phyloP scores from a whole-genome alignment of 2,329 filamentous ascomycete genomes.

The Coniochaeta ligniaria region DNA sequence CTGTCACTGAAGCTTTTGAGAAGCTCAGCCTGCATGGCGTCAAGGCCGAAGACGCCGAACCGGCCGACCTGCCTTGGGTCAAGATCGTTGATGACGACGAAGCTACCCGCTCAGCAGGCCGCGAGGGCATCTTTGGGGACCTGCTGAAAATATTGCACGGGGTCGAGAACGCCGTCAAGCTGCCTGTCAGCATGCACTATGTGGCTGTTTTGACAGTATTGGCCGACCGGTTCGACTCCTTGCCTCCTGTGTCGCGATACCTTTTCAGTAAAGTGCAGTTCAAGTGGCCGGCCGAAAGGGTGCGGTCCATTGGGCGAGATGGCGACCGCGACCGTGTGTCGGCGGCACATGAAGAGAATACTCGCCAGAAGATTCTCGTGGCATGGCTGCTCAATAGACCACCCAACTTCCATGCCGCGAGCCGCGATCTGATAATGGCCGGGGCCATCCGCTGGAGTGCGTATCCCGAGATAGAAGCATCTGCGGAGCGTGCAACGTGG shows the following conservation, averaged over 20 bases:
- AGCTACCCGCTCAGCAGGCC: conserved; percentile 52
- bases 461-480: conserved; percentile 24
- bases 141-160: conserved; percentile 61
- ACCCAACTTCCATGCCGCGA: conserved; percentile 51
- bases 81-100: conserved; percentile 61
- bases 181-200: conserved; percentile 47
- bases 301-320: conserved; percentile 16
- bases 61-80: conserved; percentile 53
- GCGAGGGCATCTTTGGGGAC: conserved; percentile 58
- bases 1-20: conserved; percentile 43
- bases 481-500: conserved; percentile 45
- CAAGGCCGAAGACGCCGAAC: conserved; percentile 35
- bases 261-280: conserved; percentile 40
- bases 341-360: conserved; percentile 51
- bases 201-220: conserved; percentile 62
- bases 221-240: conserved; percentile 67
- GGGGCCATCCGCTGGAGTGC: conserved; percentile 54
- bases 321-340: conserved; percentile 11
- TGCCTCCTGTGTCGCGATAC: conserved; percentile 45
- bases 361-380: conserved; percentile 64
- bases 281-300: conserved; percentile 37
- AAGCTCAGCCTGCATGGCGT: conserved; percentile 39
- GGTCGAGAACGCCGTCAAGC: conserved; percentile 34
- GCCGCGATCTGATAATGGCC: conserved; percentile 57
- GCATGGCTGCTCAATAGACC: conserved; percentile 59